A percentile compares a stretch with the other conserved stretches of the same genome.
phyloP scores from a whole-genome alignment of 2,329 filamentous ascomycete genomes.

The Aspergillus felis region DNA sequence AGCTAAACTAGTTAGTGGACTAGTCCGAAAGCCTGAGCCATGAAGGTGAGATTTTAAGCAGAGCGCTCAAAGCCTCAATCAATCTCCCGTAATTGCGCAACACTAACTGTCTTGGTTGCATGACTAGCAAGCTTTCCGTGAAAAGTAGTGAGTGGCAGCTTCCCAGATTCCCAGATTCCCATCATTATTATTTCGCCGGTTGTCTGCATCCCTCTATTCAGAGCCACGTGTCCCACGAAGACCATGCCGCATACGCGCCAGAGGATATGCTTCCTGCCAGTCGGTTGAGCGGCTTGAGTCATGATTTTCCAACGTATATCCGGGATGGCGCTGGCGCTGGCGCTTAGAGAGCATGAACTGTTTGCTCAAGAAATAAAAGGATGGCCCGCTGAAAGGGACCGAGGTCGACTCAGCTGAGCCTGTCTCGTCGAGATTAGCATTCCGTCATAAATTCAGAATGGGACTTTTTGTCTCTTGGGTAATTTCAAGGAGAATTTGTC shows the following conservation, averaged over 20 bases:
- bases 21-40: not conserved
- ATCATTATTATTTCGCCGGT: not conserved
- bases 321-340: constrained; percentile 11
- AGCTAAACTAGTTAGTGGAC: not conserved
- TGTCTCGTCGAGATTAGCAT: not conserved
- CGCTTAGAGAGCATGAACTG: constrained; percentile 6
- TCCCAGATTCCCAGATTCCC: not conserved
- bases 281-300: constrained; percentile 5
- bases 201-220: constrained; percentile 12
- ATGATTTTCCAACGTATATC: constrained; percentile 6
- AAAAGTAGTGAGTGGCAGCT: not conserved
- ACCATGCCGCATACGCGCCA: constrained; percentile 15
- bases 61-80: not conserved
- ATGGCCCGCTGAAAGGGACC: not conserved
- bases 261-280: constrained; percentile 3
- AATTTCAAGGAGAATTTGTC: not conserved
- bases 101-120: not conserved
- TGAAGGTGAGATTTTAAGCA: not conserved
- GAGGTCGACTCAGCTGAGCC: not conserved
- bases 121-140: not conserved
- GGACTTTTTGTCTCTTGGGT: not conserved
- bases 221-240: constrained; percentile 16
- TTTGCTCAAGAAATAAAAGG: not conserved
- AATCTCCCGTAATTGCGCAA: not conserved
- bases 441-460: not conserved